Conservation (phyloP, 805 yeast genomes). For the Saccharomycopsis sp. region DNA sequence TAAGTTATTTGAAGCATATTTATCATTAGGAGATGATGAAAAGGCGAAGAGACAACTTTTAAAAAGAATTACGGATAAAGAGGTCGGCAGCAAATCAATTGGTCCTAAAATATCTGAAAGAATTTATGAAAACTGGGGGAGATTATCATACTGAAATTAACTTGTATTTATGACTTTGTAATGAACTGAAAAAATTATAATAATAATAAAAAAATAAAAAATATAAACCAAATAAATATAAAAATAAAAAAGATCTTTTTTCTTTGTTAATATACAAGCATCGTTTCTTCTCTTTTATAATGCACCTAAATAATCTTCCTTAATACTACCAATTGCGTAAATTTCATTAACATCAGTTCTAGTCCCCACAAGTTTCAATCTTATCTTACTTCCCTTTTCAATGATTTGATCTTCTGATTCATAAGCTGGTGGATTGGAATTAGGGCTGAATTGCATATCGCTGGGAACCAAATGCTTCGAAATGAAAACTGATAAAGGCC, state of each 20-base stretch:
- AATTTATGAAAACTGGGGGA: conserved; percentile 20
- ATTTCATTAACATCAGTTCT: conserved; percentile 96
- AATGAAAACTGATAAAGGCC: conserved; percentile 91
- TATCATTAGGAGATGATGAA: conserved; percentile 7
- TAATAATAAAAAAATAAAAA: too few relatives aligned
- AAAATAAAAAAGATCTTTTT: too few relatives aligned
- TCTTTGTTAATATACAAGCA: too few relatives aligned
- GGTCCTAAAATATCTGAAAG: conserved; percentile 18
- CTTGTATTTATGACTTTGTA: too few relatives aligned
- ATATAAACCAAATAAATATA: not conserved
- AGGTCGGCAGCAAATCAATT: conserved; percentile 15
- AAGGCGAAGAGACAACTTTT: conserved; percentile 8
- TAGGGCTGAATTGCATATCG: conserved; percentile 88
- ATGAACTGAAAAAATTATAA: not conserved
- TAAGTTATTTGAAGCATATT: conserved; percentile 44
- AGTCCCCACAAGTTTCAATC: conserved; percentile 95
- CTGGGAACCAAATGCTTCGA: conserved; percentile 92
- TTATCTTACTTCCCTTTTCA: conserved; percentile 86
- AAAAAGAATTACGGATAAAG: conserved; percentile 7
- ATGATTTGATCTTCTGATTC: conserved; percentile 92
- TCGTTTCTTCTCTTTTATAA: conserved; percentile 31
- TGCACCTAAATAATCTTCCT: conserved; percentile 96
- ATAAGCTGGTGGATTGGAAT: conserved; percentile 97
- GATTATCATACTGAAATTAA: not conserved
- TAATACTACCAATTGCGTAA: conserved; percentile 95